Base-by-base conservation (phyloP, 2,329 filamentous ascomycete genomes). In the Aspergillus sp. region DNA sequence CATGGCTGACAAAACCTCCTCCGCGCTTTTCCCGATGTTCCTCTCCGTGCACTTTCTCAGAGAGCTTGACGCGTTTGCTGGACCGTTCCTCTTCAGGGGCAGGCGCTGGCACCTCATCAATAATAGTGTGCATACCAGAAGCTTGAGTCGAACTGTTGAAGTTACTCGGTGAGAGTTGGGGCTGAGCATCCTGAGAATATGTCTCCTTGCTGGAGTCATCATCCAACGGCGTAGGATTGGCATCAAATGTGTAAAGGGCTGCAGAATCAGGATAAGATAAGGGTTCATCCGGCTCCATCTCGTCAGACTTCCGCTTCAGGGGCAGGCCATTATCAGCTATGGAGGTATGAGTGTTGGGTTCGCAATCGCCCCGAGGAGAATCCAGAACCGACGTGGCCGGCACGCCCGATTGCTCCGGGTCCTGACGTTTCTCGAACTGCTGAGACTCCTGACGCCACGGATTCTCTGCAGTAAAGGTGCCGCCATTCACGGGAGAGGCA, bases 1-100 rank as follows among this genome's bases (percentile, higher is more conserved):
- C 67, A 54, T 72, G 66, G 45, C 61, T 65, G 41, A 58, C 54
- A 27, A 71, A 44, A 27, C 43, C 59, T 3, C 45, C 41, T 7
- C 46, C 44, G 27, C 2, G 55, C 19, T 19, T 19, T 19, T 2
- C 19, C 19, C 19, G 19, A 19, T 19, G 19, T 19, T 19, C 19
- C 19, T 19, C 19, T 19, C 19, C 19, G 19, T 19, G 19, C 19
- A 19, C 44, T 8, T 53, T 41, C 4, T 55, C 43, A 4, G 42
- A 44, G 3, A 49, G 49, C 48, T 62, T 68, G 19, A 49, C 46
- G 33, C 60, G 60, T 47, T 70, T 68, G 9, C 44, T 35, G 0
- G 58, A 57, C 32, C 48, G 57, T 41, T 62, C 57, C 8, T 33
- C 43, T 38, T 53, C 52, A 4, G 48, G 41, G 38, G n/a, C 33